Percentiles rank a stretch among this genome's conserved stretches.
Evolutionary conservation across 768 basidiomycete genomes (phyloP).

Genomic region (Lactifluus pinguis): DNA sequence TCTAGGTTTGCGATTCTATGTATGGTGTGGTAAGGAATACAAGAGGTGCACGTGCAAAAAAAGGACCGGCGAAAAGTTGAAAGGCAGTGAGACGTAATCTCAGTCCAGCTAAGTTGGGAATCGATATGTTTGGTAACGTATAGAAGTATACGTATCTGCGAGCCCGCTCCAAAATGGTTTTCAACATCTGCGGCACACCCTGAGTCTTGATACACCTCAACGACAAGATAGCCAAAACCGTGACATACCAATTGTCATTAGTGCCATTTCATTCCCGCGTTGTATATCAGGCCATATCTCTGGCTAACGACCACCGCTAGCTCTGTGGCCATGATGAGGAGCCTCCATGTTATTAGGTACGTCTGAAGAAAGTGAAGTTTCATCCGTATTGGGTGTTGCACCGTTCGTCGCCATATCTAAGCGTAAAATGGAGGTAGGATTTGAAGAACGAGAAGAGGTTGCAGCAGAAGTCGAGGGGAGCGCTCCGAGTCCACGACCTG

Average conservation of each 20-base stretch:
- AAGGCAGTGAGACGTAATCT: neutral
- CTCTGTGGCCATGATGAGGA: neutral
- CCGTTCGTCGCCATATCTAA: neutral
- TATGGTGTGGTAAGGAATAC: neutral
- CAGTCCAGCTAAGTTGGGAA: no score
- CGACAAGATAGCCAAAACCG: no score
- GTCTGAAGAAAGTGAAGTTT: neutral
- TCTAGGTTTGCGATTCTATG: neutral
- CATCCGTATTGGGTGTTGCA: neutral
- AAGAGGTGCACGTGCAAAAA: neutral
- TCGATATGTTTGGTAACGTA: no score
- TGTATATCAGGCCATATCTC: no score
- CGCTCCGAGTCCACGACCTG: no score
- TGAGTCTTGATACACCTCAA: no score
- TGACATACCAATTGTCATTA: no score
- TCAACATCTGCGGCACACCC: no score
- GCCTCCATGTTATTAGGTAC: neutral
- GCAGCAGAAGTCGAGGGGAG: neutral
- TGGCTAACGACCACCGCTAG: neutral
- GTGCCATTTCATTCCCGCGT: no score
- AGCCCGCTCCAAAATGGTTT: no score
- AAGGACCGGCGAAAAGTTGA: neutral
- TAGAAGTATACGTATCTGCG: no score
- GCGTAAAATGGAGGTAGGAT: neutral
- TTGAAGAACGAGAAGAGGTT: neutral